A percentile compares a stretch with the other conserved stretches of the same genome.
phyloP scores from a whole-genome alignment of 768 basidiomycete species.

The Boletales sp. region DNA sequence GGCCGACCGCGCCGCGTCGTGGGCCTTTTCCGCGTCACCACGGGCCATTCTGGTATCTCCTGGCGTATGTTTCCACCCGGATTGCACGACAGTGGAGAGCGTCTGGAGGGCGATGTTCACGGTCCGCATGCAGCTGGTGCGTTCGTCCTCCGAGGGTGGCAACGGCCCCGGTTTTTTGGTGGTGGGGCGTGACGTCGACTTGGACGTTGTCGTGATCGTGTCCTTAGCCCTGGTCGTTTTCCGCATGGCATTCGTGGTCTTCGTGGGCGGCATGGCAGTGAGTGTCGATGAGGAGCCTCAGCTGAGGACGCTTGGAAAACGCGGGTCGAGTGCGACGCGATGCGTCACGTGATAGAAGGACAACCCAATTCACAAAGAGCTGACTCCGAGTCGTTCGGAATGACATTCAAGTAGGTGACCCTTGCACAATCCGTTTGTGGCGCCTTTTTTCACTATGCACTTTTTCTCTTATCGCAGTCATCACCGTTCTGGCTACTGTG shows the following conservation, averaged over 20 bases:
- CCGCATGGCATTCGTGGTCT: neutral
- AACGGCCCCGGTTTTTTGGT: slow-evolving; percentile 18
- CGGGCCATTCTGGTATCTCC: slow-evolving; percentile 24
- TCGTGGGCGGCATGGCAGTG: slow-evolving; percentile 12
- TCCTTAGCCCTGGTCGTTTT: slow-evolving; percentile 14
- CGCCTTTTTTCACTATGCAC: too few relatives aligned
- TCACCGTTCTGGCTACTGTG: too few relatives aligned
- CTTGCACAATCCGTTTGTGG: too few relatives aligned
- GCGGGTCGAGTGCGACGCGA: slow-evolving; percentile 5
- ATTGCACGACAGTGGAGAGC: slow-evolving; percentile 48
- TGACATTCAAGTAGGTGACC: too few relatives aligned
- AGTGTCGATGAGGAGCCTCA: neutral
- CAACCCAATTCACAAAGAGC: too few relatives aligned
- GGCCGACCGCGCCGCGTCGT: slow-evolving; percentile 34
- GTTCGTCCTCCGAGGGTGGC: slow-evolving; percentile 33
- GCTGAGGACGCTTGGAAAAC: neutral
- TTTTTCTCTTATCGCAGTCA: too few relatives aligned
- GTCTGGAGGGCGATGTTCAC: slow-evolving; percentile 62
- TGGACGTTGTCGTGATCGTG: slow-evolving; percentile 10
- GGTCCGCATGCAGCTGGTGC: slow-evolving; percentile 52
- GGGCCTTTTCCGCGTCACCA: slow-evolving; percentile 29
- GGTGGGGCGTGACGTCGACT: slow-evolving; percentile 24
- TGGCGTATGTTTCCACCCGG: slow-evolving; percentile 53
- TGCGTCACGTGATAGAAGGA: slow-evolving; percentile 7
- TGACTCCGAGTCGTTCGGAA: too few relatives aligned